These are phyloP conservation scores for Arthrobotrys entomopaga DNA, from an alignment of 2,329 filamentous ascomycete species.

Conservation along the genomic window DNA sequence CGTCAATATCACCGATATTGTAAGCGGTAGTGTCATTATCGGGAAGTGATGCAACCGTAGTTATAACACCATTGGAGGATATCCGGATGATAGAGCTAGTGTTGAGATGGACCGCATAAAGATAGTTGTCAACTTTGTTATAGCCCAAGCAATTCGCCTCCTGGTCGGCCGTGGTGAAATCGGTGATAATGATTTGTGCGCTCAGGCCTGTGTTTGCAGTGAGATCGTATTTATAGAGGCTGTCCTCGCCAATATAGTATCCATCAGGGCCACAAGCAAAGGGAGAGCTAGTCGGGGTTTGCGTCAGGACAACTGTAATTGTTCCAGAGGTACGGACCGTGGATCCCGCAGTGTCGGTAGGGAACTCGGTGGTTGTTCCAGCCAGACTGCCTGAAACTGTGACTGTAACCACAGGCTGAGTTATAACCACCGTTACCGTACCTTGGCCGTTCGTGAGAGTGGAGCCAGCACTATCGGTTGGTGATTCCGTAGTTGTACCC, in stretches of 20 bases:
- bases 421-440: conserved; percentile 10
- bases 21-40: neutral
- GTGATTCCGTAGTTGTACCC: neutral
- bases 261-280: neutral
- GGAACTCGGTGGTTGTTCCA: neutral
- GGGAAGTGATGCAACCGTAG: neutral
- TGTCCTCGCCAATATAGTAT: neutral
- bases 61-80: neutral
- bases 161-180: neutral
- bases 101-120: neutral
- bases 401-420: neutral
- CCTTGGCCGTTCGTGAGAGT: neutral
- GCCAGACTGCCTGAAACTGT: neutral
- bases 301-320: neutral
- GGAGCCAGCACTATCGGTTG: neutral
- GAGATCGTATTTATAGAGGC: conserved; percentile 8
- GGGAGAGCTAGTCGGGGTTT: neutral
- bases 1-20: conserved; percentile 10
- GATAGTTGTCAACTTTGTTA: conserved; percentile 7
- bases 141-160: conserved; percentile 8
- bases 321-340: neutral
- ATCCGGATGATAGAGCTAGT: neutral
- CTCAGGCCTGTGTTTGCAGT: neutral
- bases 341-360: neutral
- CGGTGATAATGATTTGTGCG: neutral